A percentile compares a stretch with the other conserved stretches of the same genome.
Conservation (phyloP, 2,329 filamentous ascomycete genomes). For the Furcasterigmium sp. region DNA sequence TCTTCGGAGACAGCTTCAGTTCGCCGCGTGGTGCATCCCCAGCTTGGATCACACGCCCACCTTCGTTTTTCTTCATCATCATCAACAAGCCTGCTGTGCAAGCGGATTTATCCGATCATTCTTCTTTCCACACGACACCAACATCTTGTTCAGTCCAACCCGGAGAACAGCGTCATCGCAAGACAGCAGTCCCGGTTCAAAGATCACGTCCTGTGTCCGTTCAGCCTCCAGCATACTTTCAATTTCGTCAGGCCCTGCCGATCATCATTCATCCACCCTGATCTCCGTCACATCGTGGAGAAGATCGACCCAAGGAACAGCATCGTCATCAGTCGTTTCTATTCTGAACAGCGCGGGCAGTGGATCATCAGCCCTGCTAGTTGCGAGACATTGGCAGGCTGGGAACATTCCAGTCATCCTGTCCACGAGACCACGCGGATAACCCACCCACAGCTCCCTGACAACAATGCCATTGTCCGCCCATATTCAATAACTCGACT, state of each 20-base stretch:
- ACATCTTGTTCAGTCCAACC: conserved; percentile 6
- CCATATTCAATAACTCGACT: neutral
- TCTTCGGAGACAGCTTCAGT: neutral
- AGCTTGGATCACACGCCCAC: conserved; percentile 1
- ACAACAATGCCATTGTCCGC: neutral
- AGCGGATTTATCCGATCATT: conserved; percentile 6
- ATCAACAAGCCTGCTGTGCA: conserved; percentile 1
- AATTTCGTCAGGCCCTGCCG: neutral
- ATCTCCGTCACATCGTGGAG: neutral
- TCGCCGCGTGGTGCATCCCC: neutral
- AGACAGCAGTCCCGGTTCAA: neutral
- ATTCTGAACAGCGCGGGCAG: too few relatives aligned
- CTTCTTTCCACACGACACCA: conserved; percentile 3
- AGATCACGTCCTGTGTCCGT: too few relatives aligned
- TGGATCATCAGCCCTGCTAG: too few relatives aligned
- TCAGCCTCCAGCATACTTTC: too few relatives aligned
- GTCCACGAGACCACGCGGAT: neutral
- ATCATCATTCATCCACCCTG: neutral
- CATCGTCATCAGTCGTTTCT: neutral
- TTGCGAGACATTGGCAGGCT: neutral
- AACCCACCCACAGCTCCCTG: neutral
- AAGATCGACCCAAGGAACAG: conserved; percentile 1
- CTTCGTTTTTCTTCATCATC: neutral
- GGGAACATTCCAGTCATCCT: conserved; percentile 1
- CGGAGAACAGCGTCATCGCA: conserved; percentile 3